Evolutionary conservation across 169 alveolate species (phyloP).

Genomic region (Plasmodium relictum): DNA sequence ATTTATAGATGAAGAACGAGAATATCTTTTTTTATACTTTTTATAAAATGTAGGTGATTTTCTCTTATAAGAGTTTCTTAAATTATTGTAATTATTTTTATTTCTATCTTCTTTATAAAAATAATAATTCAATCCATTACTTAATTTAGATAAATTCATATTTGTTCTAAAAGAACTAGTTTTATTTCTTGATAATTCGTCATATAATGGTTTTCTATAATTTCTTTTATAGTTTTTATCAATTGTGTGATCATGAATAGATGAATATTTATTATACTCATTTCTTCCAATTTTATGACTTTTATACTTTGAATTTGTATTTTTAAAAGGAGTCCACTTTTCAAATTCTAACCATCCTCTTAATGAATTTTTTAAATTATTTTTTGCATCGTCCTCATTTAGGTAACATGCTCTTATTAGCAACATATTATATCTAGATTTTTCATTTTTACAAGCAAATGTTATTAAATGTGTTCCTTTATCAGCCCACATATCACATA

Average conservation of each 20-base stretch:
- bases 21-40: slow-evolving; percentile 56
- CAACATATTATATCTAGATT: slow-evolving; percentile 50
- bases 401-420: slow-evolving; percentile 69
- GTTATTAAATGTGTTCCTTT: slow-evolving; percentile 73
- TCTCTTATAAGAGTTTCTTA: neutral
- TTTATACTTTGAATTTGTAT: slow-evolving; percentile 27
- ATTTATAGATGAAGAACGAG: slow-evolving; percentile 34
- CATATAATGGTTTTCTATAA: slow-evolving; percentile 50
- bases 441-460: slow-evolving; percentile 66
- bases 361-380: slow-evolving; percentile 40
- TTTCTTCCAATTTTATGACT: slow-evolving; percentile 28
- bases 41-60: slow-evolving; percentile 27
- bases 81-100: slow-evolving; percentile 29
- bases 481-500: slow-evolving; percentile 72
- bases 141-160: neutral
- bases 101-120: slow-evolving; percentile 34
- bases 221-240: slow-evolving; percentile 35
- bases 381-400: slow-evolving; percentile 69
- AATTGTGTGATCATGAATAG: slow-evolving; percentile 31
- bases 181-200: slow-evolving; percentile 28
- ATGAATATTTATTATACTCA: slow-evolving; percentile 54
- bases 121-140: slow-evolving; percentile 18
- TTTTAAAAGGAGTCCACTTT: slow-evolving; percentile 61
- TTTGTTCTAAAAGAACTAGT: slow-evolving; percentile 18
- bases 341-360: slow-evolving; percentile 74